A percentile compares a stretch with the other conserved stretches of the same genome.
phyloP scores from a whole-genome alignment of 805 yeast genomes.

The Hanseniaspora lindneri region DNA sequence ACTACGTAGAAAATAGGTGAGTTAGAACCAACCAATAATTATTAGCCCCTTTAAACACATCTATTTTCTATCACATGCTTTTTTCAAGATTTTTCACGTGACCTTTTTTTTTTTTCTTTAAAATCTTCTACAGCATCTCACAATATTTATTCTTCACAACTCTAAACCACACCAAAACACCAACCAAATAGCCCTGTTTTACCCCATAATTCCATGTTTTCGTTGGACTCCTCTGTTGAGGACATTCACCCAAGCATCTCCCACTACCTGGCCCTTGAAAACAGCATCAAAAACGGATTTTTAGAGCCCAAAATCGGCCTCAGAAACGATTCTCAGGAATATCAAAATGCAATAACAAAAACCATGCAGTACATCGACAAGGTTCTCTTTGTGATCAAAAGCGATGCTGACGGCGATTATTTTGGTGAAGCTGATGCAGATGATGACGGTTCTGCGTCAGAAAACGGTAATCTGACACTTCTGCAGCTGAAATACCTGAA shows the following conservation, averaged over 20 bases:
- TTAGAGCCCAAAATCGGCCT: background rate
- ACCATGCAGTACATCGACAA: constrained; percentile 2
- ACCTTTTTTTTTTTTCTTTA: too few relatives aligned
- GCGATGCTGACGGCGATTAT: background rate
- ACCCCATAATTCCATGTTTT: too few relatives aligned
- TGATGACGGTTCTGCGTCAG: background rate
- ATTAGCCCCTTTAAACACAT: too few relatives aligned
- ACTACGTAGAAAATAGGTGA: too few relatives aligned
- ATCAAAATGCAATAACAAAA: constrained; percentile 7
- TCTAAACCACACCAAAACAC: too few relatives aligned
- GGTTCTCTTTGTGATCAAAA: background rate
- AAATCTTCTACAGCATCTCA: too few relatives aligned
- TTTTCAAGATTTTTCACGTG: too few relatives aligned
- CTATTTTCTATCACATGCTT: too few relatives aligned
- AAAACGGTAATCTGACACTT: background rate
- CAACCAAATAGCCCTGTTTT: too few relatives aligned
- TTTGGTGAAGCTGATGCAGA: constrained; percentile 2
- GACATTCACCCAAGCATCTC: constrained; percentile 3
- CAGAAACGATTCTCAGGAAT: constrained; percentile 12
- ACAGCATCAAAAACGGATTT: background rate
- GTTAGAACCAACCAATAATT: too few relatives aligned
- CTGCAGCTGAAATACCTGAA: constrained; percentile 7
- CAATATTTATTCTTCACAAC: too few relatives aligned
- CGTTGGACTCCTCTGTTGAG: background rate
- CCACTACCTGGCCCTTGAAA: constrained; percentile 4